These are phyloP conservation scores for Torulaspora indica DNA, from an alignment of 805 yeast genomes.

Conservation along the genomic window DNA sequence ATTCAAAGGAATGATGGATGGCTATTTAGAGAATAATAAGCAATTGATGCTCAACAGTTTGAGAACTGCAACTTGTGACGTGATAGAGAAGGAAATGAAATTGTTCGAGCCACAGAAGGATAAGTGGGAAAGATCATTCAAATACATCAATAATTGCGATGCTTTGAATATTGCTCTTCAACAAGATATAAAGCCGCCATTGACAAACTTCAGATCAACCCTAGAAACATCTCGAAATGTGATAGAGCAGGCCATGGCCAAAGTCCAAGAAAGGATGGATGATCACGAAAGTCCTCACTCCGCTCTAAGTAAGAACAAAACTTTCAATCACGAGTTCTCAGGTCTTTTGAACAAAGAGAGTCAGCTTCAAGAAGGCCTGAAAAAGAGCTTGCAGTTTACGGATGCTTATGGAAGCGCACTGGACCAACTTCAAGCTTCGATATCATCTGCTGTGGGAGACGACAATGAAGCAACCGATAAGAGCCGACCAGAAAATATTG, in stretches of 20 bases:
- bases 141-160: conserved; percentile 34
- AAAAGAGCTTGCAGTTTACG: conserved; percentile 9
- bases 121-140: conserved; percentile 33
- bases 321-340: conserved; percentile 20
- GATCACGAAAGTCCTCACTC: conserved; percentile 15
- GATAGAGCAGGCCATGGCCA: conserved; percentile 18
- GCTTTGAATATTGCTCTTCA: conserved; percentile 27
- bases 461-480: background rate
- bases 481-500: background rate
- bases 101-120: conserved; percentile 29
- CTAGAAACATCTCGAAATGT: conserved; percentile 17
- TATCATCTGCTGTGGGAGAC: conserved; percentile 5
- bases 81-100: conserved; percentile 31
- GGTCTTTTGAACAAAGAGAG: conserved; percentile 19
- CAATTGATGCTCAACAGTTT: conserved; percentile 26
- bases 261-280: conserved; percentile 19
- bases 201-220: conserved; percentile 20
- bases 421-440: conserved; percentile 10
- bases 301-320: conserved; percentile 11
- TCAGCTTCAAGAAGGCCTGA: conserved; percentile 12
- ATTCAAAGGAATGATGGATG: conserved; percentile 24
- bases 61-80: conserved; percentile 26
- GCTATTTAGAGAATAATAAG: conserved; percentile 25
- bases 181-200: conserved; percentile 17
- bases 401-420: conserved; percentile 7